Percentiles rank a stretch among this genome's conserved stretches.
phyloP scores from a whole-genome alignment of 148 eudicot species.

The Amaranthus palmeri region DNA sequence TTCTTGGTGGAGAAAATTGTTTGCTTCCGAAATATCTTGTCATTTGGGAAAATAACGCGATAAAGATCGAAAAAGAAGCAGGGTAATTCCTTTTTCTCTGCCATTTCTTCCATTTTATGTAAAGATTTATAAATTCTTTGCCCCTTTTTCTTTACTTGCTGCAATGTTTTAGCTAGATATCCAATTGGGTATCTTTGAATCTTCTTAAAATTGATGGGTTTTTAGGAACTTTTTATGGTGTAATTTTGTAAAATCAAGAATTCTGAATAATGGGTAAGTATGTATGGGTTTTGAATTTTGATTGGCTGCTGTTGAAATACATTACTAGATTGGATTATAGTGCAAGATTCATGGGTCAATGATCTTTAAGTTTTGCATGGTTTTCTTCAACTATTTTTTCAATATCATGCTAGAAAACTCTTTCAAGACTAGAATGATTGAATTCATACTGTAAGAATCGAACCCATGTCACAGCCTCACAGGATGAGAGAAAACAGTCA shows the following conservation, averaged over 20 bases:
- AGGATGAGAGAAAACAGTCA: neutral
- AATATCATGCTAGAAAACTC: slow-evolving; percentile 4
- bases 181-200: neutral
- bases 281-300: neutral
- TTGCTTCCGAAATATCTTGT: too few species aligned
- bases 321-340: slow-evolving; percentile 10
- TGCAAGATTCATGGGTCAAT: slow-evolving; percentile 19
- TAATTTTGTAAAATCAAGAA: slow-evolving; percentile 1
- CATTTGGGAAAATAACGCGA: too few species aligned
- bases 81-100: slow-evolving; percentile 11
- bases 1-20: too few species aligned
- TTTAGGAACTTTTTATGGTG: slow-evolving; percentile 10
- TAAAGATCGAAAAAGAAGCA: neutral
- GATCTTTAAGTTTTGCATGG: slow-evolving; percentile 15
- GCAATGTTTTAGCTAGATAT: slow-evolving; percentile 19
- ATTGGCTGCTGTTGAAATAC: neutral
- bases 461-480: too few species aligned
- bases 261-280: neutral
- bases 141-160: neutral
- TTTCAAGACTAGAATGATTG: too few species aligned
- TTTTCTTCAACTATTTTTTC: slow-evolving; percentile 7
- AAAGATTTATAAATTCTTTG: neutral
- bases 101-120: neutral
- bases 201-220: slow-evolving; percentile 1
- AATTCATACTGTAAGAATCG: too few species aligned